Conservation (phyloP, 768 basidiomycete species). For the Lentinula lateritia region DNA sequence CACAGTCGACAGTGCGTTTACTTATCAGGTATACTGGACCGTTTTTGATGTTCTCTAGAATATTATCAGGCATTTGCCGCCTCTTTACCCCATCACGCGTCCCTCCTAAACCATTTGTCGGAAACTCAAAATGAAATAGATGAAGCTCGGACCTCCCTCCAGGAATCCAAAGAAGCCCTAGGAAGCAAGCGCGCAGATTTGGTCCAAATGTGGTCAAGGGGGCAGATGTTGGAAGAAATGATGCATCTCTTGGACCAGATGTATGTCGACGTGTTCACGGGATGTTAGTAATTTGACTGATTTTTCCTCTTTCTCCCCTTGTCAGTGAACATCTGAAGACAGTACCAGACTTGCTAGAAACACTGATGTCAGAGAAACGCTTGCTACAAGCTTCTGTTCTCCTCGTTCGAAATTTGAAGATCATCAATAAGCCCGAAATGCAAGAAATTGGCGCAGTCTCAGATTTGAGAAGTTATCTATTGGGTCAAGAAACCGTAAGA, state of each 20-base stretch:
- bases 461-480: constrained; percentile 81
- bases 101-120: constrained; percentile 65
- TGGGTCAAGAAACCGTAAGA: constrained; percentile 78
- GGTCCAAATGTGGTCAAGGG: constrained; percentile 83
- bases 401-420: constrained; percentile 82
- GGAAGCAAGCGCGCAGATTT: constrained; percentile 84
- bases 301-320: constrained; percentile 11
- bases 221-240: constrained; percentile 95
- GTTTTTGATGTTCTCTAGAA: constrained; percentile 35
- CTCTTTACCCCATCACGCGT: constrained; percentile 87
- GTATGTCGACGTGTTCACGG: constrained; percentile 38
- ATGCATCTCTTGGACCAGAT: constrained; percentile 90
- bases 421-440: constrained; percentile 90
- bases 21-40: not conserved
- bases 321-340: constrained; percentile 82
- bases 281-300: not conserved
- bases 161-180: constrained; percentile 74
- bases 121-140: constrained; percentile 72
- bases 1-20: constrained; percentile 76
- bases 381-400: constrained; percentile 85
- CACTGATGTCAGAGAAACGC: constrained; percentile 92
- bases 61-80: constrained; percentile 94
- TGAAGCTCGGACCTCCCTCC: constrained; percentile 62
- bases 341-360: constrained; percentile 88
- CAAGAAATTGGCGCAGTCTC: constrained; percentile 91